Conservation (phyloP, 805 yeast species). For the Lipomyces spencermartinsiae region DNA sequence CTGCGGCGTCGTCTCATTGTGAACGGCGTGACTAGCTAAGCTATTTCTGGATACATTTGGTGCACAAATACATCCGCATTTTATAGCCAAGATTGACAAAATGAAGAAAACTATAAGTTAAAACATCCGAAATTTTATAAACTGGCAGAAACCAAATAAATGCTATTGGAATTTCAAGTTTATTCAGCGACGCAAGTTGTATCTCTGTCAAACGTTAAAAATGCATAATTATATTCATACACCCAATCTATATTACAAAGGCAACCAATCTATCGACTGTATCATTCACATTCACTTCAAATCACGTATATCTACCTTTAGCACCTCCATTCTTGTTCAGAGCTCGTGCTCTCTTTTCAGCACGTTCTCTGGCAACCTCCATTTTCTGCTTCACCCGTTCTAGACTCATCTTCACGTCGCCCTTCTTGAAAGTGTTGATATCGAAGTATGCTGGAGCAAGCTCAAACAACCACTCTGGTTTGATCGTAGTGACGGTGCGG, state of each 20-base stretch:
- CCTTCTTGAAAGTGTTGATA: constrained; percentile 65
- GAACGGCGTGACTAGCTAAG: not conserved
- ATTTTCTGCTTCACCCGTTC: constrained; percentile 62
- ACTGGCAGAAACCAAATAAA: too few relatives aligned
- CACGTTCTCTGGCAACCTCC: constrained; percentile 39
- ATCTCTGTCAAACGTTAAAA: not conserved
- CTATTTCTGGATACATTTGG: not conserved
- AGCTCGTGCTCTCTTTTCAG: constrained; percentile 27
- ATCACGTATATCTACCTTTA: not conserved
- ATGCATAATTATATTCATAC: not conserved
- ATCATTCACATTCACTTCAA: not conserved
- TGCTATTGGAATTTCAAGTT: too few relatives aligned
- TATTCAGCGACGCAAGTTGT: not conserved
- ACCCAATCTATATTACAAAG: not conserved
- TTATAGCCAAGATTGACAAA: too few relatives aligned
- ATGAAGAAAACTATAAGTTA: too few relatives aligned
- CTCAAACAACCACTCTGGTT: constrained; percentile 91
- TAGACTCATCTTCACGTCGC: constrained; percentile 73
- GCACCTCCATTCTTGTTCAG: constrained; percentile 11
- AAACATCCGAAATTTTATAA: too few relatives aligned
- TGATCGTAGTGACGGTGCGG: constrained; percentile 87
- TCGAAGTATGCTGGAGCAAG: constrained; percentile 76
- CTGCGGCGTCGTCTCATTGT: not conserved
- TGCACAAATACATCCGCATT: not conserved
- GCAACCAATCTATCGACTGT: not conserved